Evolutionary conservation across 169 alveolate species (phyloP).

Genomic region (Plasmodium sp.): DNA sequence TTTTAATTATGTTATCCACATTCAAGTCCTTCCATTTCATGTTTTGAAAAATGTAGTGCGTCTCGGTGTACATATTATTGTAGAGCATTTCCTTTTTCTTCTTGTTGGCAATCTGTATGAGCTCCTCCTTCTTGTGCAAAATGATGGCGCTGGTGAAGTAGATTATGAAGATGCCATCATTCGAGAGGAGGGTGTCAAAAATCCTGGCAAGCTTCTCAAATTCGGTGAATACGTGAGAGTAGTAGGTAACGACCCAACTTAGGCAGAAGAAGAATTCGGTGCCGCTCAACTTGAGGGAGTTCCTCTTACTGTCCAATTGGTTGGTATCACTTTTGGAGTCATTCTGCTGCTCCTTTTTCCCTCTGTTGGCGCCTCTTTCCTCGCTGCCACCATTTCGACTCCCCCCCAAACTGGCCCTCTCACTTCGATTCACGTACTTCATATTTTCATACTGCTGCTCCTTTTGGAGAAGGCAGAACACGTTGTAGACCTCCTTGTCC

Average conservation of each 20-base stretch:
- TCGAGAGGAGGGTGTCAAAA: slow-evolving; percentile 61
- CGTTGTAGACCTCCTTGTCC: slow-evolving; percentile 54
- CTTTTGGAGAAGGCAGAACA: slow-evolving; percentile 50
- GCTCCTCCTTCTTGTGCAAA: slow-evolving; percentile 32
- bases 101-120: slow-evolving; percentile 25
- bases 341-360: neutral
- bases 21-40: slow-evolving; percentile 60
- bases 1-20: slow-evolving; percentile 63
- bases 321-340: neutral
- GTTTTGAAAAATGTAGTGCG: slow-evolving; percentile 69
- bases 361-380: neutral
- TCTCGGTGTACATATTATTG: slow-evolving; percentile 60
- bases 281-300: slow-evolving; percentile 38
- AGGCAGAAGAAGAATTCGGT: slow-evolving; percentile 67
- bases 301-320: neutral
- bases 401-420: neutral
- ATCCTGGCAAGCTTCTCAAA: slow-evolving; percentile 55
- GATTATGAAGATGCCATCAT: slow-evolving; percentile 62
- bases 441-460: slow-evolving; percentile 53
- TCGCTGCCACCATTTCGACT: neutral
- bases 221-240: slow-evolving; percentile 54
- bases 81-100: slow-evolving; percentile 14
- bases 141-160: slow-evolving; percentile 67
- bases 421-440: neutral
- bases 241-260: slow-evolving; percentile 73